A percentile compares a stretch with the other conserved stretches of the same genome.
Conservation (phyloP, 2,329 filamentous ascomycete genomes). For the Zasmidium angulare region DNA sequence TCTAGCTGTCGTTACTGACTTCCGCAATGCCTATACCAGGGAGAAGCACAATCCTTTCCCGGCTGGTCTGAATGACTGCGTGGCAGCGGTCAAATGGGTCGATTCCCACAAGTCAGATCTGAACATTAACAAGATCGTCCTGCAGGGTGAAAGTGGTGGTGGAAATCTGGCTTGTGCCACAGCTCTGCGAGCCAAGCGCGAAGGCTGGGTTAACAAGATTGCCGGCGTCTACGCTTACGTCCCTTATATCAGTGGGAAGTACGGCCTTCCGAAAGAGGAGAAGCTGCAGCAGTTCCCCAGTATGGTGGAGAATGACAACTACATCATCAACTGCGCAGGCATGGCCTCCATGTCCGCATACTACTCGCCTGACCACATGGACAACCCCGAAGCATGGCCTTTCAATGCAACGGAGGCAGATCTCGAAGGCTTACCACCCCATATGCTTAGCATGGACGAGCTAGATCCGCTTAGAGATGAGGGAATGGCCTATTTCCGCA, state of each 20-base stretch:
- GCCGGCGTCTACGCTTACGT: constrained; percentile 27
- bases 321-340: constrained; percentile 22
- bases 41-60: constrained; percentile 30
- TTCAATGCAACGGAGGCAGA: constrained; percentile 26
- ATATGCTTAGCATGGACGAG: constrained; percentile 26
- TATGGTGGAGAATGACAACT: constrained; percentile 30
- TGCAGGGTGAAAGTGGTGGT: constrained; percentile 35
- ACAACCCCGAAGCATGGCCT: constrained; percentile 34
- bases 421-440: constrained; percentile 26
- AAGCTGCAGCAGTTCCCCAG: constrained; percentile 21
- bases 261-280: constrained; percentile 13
- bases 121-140: constrained; percentile 29
- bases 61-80: constrained; percentile 33
- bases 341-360: constrained; percentile 16
- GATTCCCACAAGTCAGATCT: constrained; percentile 22
- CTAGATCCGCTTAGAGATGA: constrained; percentile 30
- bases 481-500: constrained; percentile 23
- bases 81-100: constrained; percentile 27
- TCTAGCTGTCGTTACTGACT: constrained; percentile 27
- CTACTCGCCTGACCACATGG: constrained; percentile 17
- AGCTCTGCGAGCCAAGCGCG: constrained; percentile 28
- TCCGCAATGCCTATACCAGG: constrained; percentile 29
- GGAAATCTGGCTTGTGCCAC: constrained; percentile 31
- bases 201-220: constrained; percentile 29
- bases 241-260: constrained; percentile 26